Percentiles rank a stretch among this genome's conserved stretches.
Evolutionary conservation across 305 asterid species (phyloP).

Genomic region (Withania somnifera): DNA sequence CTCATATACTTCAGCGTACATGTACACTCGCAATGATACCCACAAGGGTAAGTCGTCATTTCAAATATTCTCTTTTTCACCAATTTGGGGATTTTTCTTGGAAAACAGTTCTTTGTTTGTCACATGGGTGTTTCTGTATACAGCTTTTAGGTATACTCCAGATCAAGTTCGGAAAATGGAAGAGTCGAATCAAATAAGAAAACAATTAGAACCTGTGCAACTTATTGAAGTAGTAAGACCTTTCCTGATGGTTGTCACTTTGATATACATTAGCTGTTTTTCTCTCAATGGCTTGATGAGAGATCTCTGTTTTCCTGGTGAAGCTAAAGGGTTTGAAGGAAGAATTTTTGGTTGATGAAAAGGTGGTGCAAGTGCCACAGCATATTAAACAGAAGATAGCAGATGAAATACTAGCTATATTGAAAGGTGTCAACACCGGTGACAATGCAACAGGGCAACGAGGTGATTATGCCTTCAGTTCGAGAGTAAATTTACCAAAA

Average conservation of each 20-base stretch:
- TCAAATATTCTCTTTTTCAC: not conserved
- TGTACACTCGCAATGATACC: constrained; percentile 41
- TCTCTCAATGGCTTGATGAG: constrained; percentile 2
- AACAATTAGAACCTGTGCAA: constrained; percentile 57
- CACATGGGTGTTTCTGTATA: not conserved
- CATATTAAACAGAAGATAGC: constrained; percentile 42
- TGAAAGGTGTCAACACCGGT: constrained; percentile 44
- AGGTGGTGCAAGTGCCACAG: constrained; percentile 40
- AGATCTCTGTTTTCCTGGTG: constrained; percentile 13
- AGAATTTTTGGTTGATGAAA: constrained; percentile 31
- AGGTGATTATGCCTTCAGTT: constrained; percentile 31
- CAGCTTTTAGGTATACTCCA: constrained; percentile 57
- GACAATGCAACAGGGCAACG: constrained; percentile 38
- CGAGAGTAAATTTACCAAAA: not conserved
- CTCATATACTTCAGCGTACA: constrained; percentile 57
- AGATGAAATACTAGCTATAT: constrained; percentile 40
- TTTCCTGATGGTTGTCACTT: not conserved
- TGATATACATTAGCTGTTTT: not conserved
- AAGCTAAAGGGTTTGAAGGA: constrained; percentile 50
- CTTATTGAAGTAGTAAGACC: constrained; percentile 67
- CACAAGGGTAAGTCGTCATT: constrained; percentile 25
- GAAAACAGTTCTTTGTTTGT: not conserved
- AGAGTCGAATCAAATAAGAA: constrained; percentile 63
- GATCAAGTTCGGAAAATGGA: constrained; percentile 74
- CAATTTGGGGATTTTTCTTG: not conserved